Conservation (phyloP, 2,329 filamentous ascomycete species). For the Trichoderma pleuroti region DNA sequence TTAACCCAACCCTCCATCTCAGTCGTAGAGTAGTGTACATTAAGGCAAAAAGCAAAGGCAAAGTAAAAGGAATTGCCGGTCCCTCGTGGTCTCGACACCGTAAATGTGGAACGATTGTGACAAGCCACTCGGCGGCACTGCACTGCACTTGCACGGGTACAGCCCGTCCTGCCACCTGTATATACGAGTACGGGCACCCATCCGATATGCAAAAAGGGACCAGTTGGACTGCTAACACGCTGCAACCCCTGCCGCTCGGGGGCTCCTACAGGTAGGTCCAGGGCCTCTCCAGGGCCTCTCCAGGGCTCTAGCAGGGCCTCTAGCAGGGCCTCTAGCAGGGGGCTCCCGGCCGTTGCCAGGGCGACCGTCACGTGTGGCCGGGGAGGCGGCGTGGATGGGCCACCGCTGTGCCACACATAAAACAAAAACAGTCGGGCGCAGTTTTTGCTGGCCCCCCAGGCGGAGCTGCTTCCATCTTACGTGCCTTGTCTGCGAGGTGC, state of each 20-base stretch:
- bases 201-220: no score
- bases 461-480: neutral
- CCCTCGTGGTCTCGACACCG: neutral
- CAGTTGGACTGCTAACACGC: no score
- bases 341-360: neutral
- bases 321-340: neutral
- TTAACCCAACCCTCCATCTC: neutral
- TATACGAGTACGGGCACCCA: constrained; percentile 11
- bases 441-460: neutral
- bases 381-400: neutral
- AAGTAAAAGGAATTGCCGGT: neutral
- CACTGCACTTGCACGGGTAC: neutral
- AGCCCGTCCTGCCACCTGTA: neutral
- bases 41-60: neutral
- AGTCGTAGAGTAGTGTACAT: neutral
- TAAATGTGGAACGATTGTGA: neutral
- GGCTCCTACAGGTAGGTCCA: no score
- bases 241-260: no score
- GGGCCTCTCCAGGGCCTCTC: neutral
- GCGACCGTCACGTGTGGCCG: constrained; percentile 5
- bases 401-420: neutral
- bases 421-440: constrained; percentile 12
- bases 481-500: neutral
- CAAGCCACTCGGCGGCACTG: neutral
- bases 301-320: neutral